Evolutionary conservation across 345 rosid species (phyloP).

Genomic region (Eucalyptus curtisii): DNA sequence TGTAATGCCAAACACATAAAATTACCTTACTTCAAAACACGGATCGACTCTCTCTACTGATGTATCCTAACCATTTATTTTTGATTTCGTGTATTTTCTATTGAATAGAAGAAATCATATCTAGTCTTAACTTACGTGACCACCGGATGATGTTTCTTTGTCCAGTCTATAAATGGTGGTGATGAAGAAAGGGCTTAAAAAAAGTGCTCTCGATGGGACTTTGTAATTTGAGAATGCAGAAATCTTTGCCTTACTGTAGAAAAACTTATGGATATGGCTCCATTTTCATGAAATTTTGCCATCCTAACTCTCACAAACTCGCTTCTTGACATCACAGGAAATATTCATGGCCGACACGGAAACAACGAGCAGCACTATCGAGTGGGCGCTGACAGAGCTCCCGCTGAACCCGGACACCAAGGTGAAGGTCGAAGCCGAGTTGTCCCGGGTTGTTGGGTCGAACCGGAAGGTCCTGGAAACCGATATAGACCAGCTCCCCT

Average conservation of each 20-base stretch:
- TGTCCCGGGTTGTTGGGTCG: conserved; percentile 18
- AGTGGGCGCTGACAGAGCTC: conserved; percentile 68
- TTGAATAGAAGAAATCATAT: background rate
- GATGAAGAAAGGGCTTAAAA: background rate
- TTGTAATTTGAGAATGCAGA: background rate
- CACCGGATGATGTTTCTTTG: background rate
- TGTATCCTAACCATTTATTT: background rate
- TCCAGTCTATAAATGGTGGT: background rate
- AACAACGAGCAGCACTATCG: conserved; percentile 44
- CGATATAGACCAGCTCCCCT: conserved; percentile 36
- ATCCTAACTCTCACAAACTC: background rate
- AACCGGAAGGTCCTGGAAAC: conserved; percentile 32
- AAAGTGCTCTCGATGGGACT: background rate
- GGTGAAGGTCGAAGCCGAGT: conserved; percentile 35
- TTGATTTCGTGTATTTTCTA: background rate
- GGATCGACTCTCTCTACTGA: background rate
- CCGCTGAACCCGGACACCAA: conserved; percentile 21
- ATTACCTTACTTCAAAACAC: background rate
- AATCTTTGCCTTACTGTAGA: background rate
- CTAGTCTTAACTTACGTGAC: background rate
- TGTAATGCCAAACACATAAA: background rate
- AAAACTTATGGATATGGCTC: background rate
- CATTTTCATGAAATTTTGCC: background rate
- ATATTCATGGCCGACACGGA: conserved; percentile 47
- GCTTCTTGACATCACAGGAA: conserved; percentile 21